These are phyloP conservation scores for Aspergillus panamensis DNA, from an alignment of 495 filamentous ascomycete species.

Conservation along the genomic window DNA sequence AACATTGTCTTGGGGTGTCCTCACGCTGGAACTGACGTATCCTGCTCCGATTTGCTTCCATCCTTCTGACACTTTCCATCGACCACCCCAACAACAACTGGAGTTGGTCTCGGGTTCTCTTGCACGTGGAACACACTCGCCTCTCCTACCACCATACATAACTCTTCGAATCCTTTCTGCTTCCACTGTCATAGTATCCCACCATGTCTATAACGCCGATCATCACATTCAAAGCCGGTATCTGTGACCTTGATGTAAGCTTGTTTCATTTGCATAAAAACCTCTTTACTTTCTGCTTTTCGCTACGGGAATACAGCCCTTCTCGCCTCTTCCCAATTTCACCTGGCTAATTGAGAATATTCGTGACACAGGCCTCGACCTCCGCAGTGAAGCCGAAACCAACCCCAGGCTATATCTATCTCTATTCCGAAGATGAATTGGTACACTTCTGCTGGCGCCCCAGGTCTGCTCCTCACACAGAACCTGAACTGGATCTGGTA, in stretches of 20 bases:
- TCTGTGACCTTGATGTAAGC: slow-evolving; percentile 81
- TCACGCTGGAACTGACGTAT: slow-evolving; percentile 37
- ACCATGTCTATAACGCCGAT: slow-evolving; percentile 78
- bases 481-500: slow-evolving; percentile 77
- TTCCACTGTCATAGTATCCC: slow-evolving; percentile 6
- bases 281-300: neutral
- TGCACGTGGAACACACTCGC: neutral
- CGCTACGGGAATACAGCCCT: neutral
- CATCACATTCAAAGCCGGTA: slow-evolving; percentile 96
- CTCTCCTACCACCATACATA: neutral
- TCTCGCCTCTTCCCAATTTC: neutral
- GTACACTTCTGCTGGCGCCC: slow-evolving; percentile 96
- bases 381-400: slow-evolving; percentile 63
- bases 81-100: neutral
- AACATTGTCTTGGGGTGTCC: slow-evolving; percentile 5
- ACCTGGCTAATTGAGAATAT: slow-evolving; percentile 16
- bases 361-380: slow-evolving; percentile 46
- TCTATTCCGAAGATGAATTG: slow-evolving; percentile 91
- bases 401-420: slow-evolving; percentile 84
- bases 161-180: slow-evolving; percentile 1
- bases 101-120: neutral
- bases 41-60: slow-evolving; percentile 17
- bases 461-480: slow-evolving; percentile 55
- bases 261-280: neutral
- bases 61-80: neutral